Evolutionary conservation across 129 eudicot species (phyloP).

Genomic region (Artemisia tridentata): DNA sequence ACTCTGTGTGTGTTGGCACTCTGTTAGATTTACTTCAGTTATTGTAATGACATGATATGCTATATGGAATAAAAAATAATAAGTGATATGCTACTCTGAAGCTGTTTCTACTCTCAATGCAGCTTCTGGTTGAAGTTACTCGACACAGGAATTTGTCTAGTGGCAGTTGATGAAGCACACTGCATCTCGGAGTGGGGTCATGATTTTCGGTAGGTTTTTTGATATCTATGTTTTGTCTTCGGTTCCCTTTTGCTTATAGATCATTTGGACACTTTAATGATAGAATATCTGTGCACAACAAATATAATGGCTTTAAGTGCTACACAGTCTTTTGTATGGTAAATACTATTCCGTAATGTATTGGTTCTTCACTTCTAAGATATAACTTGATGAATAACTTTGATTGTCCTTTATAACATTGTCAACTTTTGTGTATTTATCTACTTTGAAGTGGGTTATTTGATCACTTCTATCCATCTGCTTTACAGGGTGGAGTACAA

Average conservation of each 20-base stretch:
- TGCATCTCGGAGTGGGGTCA: slow-evolving; percentile 99
- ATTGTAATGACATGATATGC: slow-evolving; percentile 9
- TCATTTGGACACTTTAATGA: slow-evolving; percentile 3
- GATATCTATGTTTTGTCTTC: slow-evolving; percentile 7
- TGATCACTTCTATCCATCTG: slow-evolving; percentile 15
- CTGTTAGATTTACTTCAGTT: slow-evolving; percentile 11
- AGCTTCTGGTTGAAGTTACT: slow-evolving; percentile 87
- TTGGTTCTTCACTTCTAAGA: slow-evolving; percentile 3
- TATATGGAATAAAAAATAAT: neutral
- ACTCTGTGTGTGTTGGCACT: slow-evolving; percentile 12
- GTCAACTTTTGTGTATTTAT: neutral
- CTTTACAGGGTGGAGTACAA: slow-evolving; percentile 81
- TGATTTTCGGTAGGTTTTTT: slow-evolving; percentile 68
- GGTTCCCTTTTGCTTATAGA: neutral
- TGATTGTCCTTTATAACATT: neutral
- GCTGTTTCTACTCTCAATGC: slow-evolving; percentile 31
- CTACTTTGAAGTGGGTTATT: neutral
- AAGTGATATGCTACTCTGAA: slow-evolving; percentile 5
- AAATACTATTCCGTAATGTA: neutral
- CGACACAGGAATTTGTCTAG: slow-evolving; percentile 65
- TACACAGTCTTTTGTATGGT: too few species aligned
- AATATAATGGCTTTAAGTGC: neutral
- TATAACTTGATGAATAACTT: neutral
- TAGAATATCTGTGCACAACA: neutral
- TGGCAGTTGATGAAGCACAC: slow-evolving; percentile 97